Percentiles rank a stretch among this genome's conserved stretches.
Conservation (phyloP, 371 early-diverging fungal species). For the Mycotypha africana region DNA sequence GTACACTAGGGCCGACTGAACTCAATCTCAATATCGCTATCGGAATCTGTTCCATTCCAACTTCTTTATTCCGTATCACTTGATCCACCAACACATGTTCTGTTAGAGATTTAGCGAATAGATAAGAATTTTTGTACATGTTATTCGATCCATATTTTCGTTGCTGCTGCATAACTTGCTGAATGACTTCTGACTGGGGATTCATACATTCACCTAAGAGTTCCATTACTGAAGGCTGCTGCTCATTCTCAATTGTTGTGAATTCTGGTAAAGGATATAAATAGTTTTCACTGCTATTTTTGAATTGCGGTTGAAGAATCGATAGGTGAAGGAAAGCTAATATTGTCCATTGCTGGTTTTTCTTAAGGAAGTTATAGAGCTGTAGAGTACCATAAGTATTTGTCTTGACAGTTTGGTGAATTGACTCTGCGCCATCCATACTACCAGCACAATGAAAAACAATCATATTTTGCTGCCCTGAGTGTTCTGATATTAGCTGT, state of each 20-base stretch:
- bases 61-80: slow-evolving; percentile 25
- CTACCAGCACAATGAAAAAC: slow-evolving; percentile 57
- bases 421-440: slow-evolving; percentile 48
- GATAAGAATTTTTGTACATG: slow-evolving; percentile 47
- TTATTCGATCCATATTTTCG: too few species aligned
- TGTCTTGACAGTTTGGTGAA: slow-evolving; percentile 45
- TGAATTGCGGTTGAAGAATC: slow-evolving; percentile 32
- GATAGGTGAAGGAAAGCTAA: slow-evolving; percentile 49
- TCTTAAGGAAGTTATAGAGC: slow-evolving; percentile 46
- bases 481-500: slow-evolving; percentile 29
- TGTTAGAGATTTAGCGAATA: slow-evolving; percentile 51
- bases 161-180: not conserved
- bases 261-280: slow-evolving; percentile 45
- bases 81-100: slow-evolving; percentile 50
- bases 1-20: slow-evolving; percentile 47
- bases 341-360: slow-evolving; percentile 39
- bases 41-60: slow-evolving; percentile 24
- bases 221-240: slow-evolving; percentile 17
- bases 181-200: not conserved
- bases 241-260: too few species aligned
- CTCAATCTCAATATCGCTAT: slow-evolving; percentile 50
- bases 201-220: slow-evolving; percentile 6
- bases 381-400: slow-evolving; percentile 52
- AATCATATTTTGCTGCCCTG: slow-evolving; percentile 40
- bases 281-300: slow-evolving; percentile 27